Base-by-base conservation (phyloP, 2,329 filamentous ascomycete species). In the Ceratocystis variospora region DNA sequence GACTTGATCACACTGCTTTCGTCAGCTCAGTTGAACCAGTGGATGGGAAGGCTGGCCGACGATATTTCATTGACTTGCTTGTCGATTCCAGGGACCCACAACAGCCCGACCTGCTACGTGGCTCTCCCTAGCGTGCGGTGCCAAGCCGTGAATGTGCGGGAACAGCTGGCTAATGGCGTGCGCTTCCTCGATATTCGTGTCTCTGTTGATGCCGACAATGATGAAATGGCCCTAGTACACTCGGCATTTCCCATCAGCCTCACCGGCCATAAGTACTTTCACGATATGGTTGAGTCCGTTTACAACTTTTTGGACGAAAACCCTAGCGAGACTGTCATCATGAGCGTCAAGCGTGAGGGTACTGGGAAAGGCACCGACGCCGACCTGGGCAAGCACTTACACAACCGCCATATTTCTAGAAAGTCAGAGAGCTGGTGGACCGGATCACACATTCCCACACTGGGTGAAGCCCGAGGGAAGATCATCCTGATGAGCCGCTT, bases 161-260 rank as follows among this genome's bases (percentile, higher is more conserved):
- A 87, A 64, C 94, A 99, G 76, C 84, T 99, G 33, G 80, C 86
- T 66, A 93, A 96, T 73, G 94, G 94, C 33, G 88, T 97, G 59
- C 90, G 94, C 63, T 97, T 96, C 79, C 86, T 99, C 70, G 94
- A 99, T 74, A 84, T 99, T 69, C 86, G 94, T 63, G 88, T 96
- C 66, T 79, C 77, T 45, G 79, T 77, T 66, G 77, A 72, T 70
- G 70, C 74, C 45, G 79, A 80, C 69, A 83, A 83, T 70, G 85
- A 90, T 73, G 81, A 83, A 50, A 81, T 97, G 17, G 79, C 86
- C 65, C 88, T 99, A 37, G 93, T 97, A 3, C 94, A 99, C 78
- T 86, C 87, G 72, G 89, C 85, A 28, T 97, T 97, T 74, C 91
- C 94, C 66, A 85, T 97, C 74, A 87, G 89, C 2, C 80, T 99